Evolutionary conservation across 2,329 filamentous ascomycete genomes (phyloP).

Genomic region (Penicillium sumatraense): DNA sequence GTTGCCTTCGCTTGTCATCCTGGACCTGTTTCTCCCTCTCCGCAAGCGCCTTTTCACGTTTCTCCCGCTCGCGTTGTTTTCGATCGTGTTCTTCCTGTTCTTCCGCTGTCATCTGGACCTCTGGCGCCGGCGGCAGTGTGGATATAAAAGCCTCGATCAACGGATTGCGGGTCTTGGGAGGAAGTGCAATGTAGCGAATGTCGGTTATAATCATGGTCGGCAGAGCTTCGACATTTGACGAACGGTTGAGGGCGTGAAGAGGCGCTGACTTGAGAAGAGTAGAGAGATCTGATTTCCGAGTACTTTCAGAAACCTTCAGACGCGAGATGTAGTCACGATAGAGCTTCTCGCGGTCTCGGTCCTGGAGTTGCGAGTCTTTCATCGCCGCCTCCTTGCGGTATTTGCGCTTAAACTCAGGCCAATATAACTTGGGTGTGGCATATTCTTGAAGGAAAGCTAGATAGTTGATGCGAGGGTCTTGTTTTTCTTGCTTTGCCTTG

Average conservation of each 20-base stretch:
- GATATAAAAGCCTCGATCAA: slow-evolving; percentile 51
- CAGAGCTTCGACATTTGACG: slow-evolving; percentile 45
- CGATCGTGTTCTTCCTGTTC: slow-evolving; percentile 43
- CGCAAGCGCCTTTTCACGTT: slow-evolving; percentile 49
- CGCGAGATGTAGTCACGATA: slow-evolving; percentile 54
- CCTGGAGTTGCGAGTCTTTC: slow-evolving; percentile 52
- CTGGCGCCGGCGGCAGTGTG: slow-evolving; percentile 45
- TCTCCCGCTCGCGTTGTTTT: slow-evolving; percentile 46
- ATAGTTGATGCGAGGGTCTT: slow-evolving; percentile 82
- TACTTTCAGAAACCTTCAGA: slow-evolving; percentile 52
- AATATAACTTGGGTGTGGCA: slow-evolving; percentile 91
- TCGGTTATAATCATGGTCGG: slow-evolving; percentile 48
- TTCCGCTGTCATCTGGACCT: slow-evolving; percentile 41
- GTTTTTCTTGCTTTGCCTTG: slow-evolving; percentile 75
- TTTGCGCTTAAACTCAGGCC: slow-evolving; percentile 95
- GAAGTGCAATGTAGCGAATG: slow-evolving; percentile 49
- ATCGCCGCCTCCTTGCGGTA: slow-evolving; percentile 80
- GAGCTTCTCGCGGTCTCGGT: slow-evolving; percentile 55
- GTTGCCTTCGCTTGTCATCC: slow-evolving; percentile 48
- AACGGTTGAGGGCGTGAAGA: slow-evolving; percentile 44
- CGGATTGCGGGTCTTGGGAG: slow-evolving; percentile 43
- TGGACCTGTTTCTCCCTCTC: slow-evolving; percentile 49
- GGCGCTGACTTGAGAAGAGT: slow-evolving; percentile 49
- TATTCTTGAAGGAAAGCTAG: slow-evolving; percentile 78
- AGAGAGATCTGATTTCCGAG: slow-evolving; percentile 51